Base-by-base conservation (phyloP, 2,329 filamentous ascomycete genomes). In the Thelonectria rubi region DNA sequence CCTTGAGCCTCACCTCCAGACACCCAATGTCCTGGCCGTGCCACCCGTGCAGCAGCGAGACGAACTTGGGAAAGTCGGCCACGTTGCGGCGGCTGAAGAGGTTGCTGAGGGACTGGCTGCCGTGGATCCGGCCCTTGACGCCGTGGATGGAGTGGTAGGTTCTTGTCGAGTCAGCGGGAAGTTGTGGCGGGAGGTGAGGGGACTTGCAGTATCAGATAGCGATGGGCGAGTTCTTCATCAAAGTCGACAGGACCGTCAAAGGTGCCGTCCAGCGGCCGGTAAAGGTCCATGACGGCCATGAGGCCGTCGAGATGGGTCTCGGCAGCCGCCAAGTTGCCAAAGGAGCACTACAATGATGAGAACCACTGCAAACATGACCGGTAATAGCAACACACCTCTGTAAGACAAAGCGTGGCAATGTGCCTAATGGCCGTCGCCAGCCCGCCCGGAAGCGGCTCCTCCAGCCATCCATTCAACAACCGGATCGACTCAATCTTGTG, bases 221-320 rank as follows among this genome's bases (percentile, higher is more conserved):
- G 61, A 12, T 70, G 65, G 0, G 65, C 60, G 4, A 71, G 60
- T n/a, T 71, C 69, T 2, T 71, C 63, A 1, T 69, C 66, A 1
- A 68, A 21, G 1, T 37, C 42, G 0, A 10, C 1, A 9, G 42
- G 51, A 1, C 30, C 30, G 0, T 40, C 2, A 3, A 66, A 56
- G 4, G 43, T 34, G 1, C 21, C 26, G 2, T 60, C 42, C 0
- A 67, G 43, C 0, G 69, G 69, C 0, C 64, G 62, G 1, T 69
- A 43, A 10, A 70, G 57, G 5, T 70, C 49, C 0, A 71, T 62
- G 0, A 70, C 59, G 0, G 68, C 50, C 1, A 58, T 40, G 1
- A 71, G 62, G 1, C 69, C 69, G 12, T 62, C 52, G 1, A 71
- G 58, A n/a, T 71, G 69, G 12, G 67, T 55, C 10, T 70, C 69